Base-by-base conservation (phyloP, 371 early-diverging fungal genomes). In the Saksenaea oblongispora region DNA sequence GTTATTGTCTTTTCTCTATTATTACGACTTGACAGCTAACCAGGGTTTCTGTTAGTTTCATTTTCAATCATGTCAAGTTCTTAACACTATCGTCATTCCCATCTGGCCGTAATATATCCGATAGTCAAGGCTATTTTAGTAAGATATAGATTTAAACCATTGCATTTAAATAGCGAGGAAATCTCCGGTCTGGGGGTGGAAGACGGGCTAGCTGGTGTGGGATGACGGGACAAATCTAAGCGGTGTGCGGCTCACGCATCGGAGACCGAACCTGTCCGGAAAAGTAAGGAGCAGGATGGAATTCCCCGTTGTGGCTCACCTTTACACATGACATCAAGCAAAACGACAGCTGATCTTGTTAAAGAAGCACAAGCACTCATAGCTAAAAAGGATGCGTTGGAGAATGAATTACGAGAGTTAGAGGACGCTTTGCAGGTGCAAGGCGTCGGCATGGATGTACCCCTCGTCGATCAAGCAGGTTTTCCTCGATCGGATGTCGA, bases 401-500 rank as follows among this genome's bases (percentile, higher is more conserved):
- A 90, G 65, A 66, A 65, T 44, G 81, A 89, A 63, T 75, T 93
- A 35, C 62, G 71, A 18, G 78, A 79, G 15, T 67, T 84, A 1
- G 84, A 89, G 53, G 74, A 74, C 5, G 73, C 82, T 11, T 76
- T 91, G 10, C 62, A 63, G 10, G 67, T 73, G 74, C 89, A 92
- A 63, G 87, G 87, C 44, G 87, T 92, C 3, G 87, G 86, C 44
- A 88, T 92, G 87, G 76, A 80, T 3, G 88, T 87, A 18, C 78
- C 88, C 4, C 82, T 97, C 31, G 81, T 95, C 2, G 96, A 95
- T 69, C 37, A 64, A 2, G 71, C 81, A 10, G 96, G 96, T 0
- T 97, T 92, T 67, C 97, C 97, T 5, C 84, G 95, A 26, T 75
- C 89, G 14, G 96, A 96, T 74, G 73, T 97, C 14, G 97, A 97